phyloP scores from a whole-genome alignment of 371 early-diverging fungal species.

The Mucor mucedo region DNA sequence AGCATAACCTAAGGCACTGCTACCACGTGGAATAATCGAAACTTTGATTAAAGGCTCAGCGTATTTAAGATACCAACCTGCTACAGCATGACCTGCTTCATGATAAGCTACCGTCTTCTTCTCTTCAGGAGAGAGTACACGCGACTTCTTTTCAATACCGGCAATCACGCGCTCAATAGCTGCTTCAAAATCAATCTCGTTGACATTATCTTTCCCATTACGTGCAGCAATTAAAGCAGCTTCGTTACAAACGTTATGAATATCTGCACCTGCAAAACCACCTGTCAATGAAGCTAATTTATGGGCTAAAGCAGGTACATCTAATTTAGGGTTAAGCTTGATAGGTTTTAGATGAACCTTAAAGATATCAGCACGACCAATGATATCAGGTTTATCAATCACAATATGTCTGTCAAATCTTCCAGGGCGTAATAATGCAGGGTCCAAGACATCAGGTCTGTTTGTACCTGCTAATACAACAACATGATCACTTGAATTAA shows the following conservation, averaged over 20 bases:
- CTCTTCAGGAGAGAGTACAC: constrained; percentile 95
- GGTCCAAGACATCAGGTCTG: constrained; percentile 99
- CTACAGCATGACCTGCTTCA: constrained; percentile 99
- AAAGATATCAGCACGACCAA: constrained; percentile 96
- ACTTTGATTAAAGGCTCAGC: constrained; percentile 97
- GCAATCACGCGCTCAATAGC: constrained; percentile 99
- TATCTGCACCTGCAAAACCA: constrained; percentile 96
- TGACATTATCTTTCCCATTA: constrained; percentile 72
- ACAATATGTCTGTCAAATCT: constrained; percentile 99
- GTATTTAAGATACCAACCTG: constrained; percentile 96
- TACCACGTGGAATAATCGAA: constrained; percentile 95
- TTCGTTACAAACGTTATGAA: constrained; percentile 96
- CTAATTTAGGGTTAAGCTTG: constrained; percentile 52
- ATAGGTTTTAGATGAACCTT: constrained; percentile 99
- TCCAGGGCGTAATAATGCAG: constrained; percentile 98
- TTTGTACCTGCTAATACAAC: constrained; percentile 99
- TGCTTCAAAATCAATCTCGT: constrained; percentile 92
- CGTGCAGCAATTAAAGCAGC: constrained; percentile 96
- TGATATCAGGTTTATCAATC: constrained; percentile 98
- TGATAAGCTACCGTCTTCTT: constrained; percentile 99
- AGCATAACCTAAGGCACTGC: constrained; percentile 97
- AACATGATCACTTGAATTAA: constrained; percentile 92
- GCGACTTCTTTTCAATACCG: constrained; percentile 97
- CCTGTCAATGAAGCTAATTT: constrained; percentile 86
- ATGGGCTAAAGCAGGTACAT: constrained; percentile 76